Conservation (phyloP, 805 yeast genomes). For the Barnettozyma sp. region DNA sequence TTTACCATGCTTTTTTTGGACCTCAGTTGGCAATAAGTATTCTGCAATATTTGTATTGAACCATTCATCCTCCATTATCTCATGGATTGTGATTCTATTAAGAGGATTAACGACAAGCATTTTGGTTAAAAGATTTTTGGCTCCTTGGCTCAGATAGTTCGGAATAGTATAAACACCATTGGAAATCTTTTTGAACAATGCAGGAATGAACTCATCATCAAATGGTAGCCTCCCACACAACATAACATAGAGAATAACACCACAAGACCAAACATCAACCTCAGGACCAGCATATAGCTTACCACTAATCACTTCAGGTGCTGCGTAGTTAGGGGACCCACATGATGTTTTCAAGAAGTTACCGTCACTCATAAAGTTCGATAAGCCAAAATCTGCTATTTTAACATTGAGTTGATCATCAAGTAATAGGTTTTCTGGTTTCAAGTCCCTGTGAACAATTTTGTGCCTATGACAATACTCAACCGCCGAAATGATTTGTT, state of each 20-base stretch:
- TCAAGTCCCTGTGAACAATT: slow-evolving; percentile 93
- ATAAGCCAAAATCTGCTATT: slow-evolving; percentile 92
- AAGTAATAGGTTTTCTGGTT: slow-evolving; percentile 86
- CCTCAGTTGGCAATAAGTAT: slow-evolving; percentile 54
- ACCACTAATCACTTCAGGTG: slow-evolving; percentile 94
- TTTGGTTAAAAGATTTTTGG: slow-evolving; percentile 70
- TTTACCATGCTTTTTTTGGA: slow-evolving; percentile 32
- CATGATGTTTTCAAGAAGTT: slow-evolving; percentile 91
- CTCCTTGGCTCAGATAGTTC: slow-evolving; percentile 77
- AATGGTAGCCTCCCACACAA: slow-evolving; percentile 92
- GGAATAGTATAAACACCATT: slow-evolving; percentile 92
- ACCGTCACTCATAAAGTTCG: slow-evolving; percentile 97
- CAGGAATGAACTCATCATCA: slow-evolving; percentile 95
- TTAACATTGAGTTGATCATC: slow-evolving; percentile 90
- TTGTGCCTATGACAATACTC: slow-evolving; percentile 95
- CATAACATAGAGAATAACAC: slow-evolving; percentile 93
- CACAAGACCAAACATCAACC: slow-evolving; percentile 97
- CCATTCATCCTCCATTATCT: slow-evolving; percentile 93
- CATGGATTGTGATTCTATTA: slow-evolving; percentile 87
- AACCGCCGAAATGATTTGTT: slow-evolving; percentile 93
- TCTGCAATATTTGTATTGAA: slow-evolving; percentile 75
- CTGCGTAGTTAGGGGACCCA: slow-evolving; percentile 96
- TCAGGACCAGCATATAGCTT: slow-evolving; percentile 96
- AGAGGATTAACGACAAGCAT: slow-evolving; percentile 95
- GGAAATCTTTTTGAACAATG: slow-evolving; percentile 83